Evolutionary conservation across 2,329 filamentous ascomycete species (phyloP).

Genomic region (Botryotinia convoluta): DNA sequence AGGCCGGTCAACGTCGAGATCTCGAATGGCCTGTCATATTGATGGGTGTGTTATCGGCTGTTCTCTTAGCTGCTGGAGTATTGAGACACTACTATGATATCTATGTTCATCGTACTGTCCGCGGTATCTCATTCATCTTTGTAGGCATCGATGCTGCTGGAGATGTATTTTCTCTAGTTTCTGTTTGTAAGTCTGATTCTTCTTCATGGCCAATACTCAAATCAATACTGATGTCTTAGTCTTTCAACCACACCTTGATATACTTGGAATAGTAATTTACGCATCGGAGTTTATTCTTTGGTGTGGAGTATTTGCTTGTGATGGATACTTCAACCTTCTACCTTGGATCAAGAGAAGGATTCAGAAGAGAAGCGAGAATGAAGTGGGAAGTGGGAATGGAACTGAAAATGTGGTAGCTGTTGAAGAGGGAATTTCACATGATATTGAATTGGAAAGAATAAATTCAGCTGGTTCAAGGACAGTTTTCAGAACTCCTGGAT

Average conservation of each 20-base stretch:
- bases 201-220: background rate
- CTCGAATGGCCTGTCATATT: conserved; percentile 60
- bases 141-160: conserved; percentile 67
- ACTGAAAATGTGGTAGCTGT: background rate
- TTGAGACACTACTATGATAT: conserved; percentile 70
- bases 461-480: conserved; percentile 55
- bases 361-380: conserved; percentile 20
- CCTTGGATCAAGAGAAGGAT: conserved; percentile 52
- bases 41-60: conserved; percentile 65
- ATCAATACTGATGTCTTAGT: conserved; percentile 36
- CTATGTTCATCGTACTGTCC: conserved; percentile 61
- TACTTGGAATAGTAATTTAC: conserved; percentile 66
- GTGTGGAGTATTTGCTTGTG: conserved; percentile 64
- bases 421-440: conserved; percentile 26
- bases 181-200: conserved; percentile 45
- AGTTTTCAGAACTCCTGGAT: conserved; percentile 58
- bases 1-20: conserved; percentile 42
- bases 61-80: conserved; percentile 63
- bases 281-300: conserved; percentile 63
- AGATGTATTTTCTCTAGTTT: conserved; percentile 64
- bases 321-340: conserved; percentile 61
- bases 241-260: conserved; percentile 56
- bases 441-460: conserved; percentile 47
- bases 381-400: conserved; percentile 15
- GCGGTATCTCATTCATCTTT: conserved; percentile 71